phyloP scores from a whole-genome alignment of 169 alveolate species.

The Plasmodium yoelii region DNA sequence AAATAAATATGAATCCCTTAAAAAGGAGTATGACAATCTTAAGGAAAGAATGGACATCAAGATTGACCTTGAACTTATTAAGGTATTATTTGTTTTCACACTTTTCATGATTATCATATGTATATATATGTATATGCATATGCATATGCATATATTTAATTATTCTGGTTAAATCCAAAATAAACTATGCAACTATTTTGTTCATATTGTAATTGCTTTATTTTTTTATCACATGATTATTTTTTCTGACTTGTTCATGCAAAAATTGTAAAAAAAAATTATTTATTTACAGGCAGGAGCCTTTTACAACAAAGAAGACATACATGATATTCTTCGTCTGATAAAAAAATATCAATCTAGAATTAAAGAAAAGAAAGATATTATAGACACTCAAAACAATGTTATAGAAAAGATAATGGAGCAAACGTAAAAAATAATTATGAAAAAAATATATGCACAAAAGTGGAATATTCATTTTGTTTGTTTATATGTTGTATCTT shows the following conservation, averaged over 20 bases:
- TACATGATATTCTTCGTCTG: constrained; percentile 21
- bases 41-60: constrained; percentile 42
- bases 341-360: constrained; percentile 34
- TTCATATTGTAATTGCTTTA: background rate
- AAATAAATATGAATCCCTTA: constrained; percentile 24
- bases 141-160: too few species aligned
- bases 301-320: constrained; percentile 60
- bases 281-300: constrained; percentile 32
- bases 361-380: constrained; percentile 18
- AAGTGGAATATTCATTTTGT: too few species aligned
- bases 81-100: constrained; percentile 6
- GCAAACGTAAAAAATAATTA: constrained; percentile 18
- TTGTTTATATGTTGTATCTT: too few species aligned
- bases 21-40: constrained; percentile 42
- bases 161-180: too few species aligned
- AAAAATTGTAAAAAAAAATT: background rate
- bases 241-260: background rate
- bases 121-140: too few species aligned
- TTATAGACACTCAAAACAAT: constrained; percentile 27
- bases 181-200: background rate
- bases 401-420: constrained; percentile 31
- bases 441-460: background rate
- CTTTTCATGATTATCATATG: background rate
- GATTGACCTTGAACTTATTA: constrained; percentile 45
- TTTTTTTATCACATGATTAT: too few species aligned